Evolutionary conservation across 208 protist genomes (phyloP), one percentile per base, ranked within the genome.

Genomic region (Crithidia expoeki): DNA sequence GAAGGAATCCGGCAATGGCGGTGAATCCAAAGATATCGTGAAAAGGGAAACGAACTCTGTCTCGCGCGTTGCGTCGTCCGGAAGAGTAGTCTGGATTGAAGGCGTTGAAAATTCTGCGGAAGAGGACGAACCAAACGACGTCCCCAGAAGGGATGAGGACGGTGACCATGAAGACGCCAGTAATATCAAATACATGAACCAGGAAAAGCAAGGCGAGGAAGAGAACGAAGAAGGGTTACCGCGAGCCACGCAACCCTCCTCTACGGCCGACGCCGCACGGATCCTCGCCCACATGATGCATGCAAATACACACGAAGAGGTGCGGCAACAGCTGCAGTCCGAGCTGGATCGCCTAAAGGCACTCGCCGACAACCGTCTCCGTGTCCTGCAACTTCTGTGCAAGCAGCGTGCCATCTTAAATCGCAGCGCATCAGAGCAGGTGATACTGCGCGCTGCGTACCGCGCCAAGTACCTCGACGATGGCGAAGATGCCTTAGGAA

Each of bases 381-480:
- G 68, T 28, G 71, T 86, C 19, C 65, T 90, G 30, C 80, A 81
- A 53, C 56, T 90, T 33, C 66, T 90, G 36, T 84, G 77, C 66
- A 87, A 90, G 67, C 85, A 88, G 44, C 81, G 79, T 14, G 81
- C 81, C 0, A 46, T 90, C 9, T 56, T 86, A 30, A 72, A 40
- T 36, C 66, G 76, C 46, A 75, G 80, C n/a, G 50, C 79, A 28
- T 49, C 81, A 23, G 73, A 87, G 67, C 84, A 90, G 53, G 72
- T 73, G 30, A 19, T 30, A 17, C 44, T 90, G 36, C 69, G 84
- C 6, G 69, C 62, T 1, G 73, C 76, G 9, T 90, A 90, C 51
- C 51, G 72, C 11, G 50, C 51, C 49, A 78, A 75, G 47, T 83
- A 83, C 68, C 64, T 75, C 42, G 34, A 23, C 12, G 32, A 30